Percentiles rank a stretch among this genome's conserved stretches.
Evolutionary conservation across 2,329 filamentous ascomycete genomes (phyloP).

Genomic region (Coniochaeta ligniaria): DNA sequence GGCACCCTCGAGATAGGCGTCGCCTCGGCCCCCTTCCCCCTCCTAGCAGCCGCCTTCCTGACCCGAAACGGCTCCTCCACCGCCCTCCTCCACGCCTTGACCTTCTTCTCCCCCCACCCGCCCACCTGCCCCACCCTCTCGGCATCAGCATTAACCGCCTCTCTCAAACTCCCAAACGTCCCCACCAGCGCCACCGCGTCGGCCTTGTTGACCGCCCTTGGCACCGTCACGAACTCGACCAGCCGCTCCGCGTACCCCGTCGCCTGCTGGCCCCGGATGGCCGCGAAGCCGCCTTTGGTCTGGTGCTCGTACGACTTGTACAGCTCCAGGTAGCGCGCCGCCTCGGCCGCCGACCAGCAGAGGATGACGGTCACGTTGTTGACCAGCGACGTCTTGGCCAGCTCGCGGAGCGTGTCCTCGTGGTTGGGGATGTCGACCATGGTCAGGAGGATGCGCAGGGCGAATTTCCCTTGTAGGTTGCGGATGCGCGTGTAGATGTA

Average conservation of each 20-base stretch:
- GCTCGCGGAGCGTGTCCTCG: slow-evolving; percentile 79
- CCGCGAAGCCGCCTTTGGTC: slow-evolving; percentile 55
- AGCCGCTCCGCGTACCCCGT: slow-evolving; percentile 79
- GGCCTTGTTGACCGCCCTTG: slow-evolving; percentile 86
- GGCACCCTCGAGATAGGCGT: slow-evolving; percentile 11
- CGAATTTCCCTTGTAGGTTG: slow-evolving; percentile 76
- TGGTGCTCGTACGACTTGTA: slow-evolving; percentile 88
- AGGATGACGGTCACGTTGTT: slow-evolving; percentile 89
- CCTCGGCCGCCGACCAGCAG: slow-evolving; percentile 92
- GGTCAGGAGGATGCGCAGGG: slow-evolving; percentile 74
- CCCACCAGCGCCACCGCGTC: slow-evolving; percentile 86
- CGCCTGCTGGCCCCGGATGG: slow-evolving; percentile 80
- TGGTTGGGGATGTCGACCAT: slow-evolving; percentile 97
- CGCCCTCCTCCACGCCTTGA: slow-evolving; percentile 73
- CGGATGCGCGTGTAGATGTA: slow-evolving; percentile 95
- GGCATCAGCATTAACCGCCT: slow-evolving; percentile 78
- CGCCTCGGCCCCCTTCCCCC: slow-evolving; percentile 13
- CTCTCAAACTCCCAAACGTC: slow-evolving; percentile 82
- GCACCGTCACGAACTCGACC: slow-evolving; percentile 87
- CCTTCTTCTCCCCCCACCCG: slow-evolving; percentile 95
- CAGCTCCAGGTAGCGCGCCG: slow-evolving; percentile 85
- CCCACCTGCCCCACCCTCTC: slow-evolving; percentile 80
- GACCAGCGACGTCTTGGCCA: slow-evolving; percentile 86
- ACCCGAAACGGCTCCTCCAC: slow-evolving; percentile 81
- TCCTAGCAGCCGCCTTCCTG: slow-evolving; percentile 56